Conservation (phyloP, 257 asterid genomes). For the Vinca minor region DNA sequence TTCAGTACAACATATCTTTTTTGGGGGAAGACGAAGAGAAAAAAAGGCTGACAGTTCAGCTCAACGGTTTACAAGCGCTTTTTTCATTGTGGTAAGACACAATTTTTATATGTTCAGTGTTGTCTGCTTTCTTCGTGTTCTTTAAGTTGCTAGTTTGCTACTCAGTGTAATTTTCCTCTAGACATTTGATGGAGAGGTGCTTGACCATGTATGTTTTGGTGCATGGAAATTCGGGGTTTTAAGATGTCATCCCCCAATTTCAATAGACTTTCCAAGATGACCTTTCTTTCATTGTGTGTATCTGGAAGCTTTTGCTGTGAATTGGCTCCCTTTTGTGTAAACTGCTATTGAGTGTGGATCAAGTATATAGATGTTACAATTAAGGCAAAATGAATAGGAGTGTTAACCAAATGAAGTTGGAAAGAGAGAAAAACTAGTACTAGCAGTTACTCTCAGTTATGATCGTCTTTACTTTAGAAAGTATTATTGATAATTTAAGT, state of each 20-base stretch:
- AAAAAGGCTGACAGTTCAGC: constrained; percentile 22
- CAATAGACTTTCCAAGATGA: neutral
- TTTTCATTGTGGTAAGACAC: constrained; percentile 21
- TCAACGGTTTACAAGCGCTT: constrained; percentile 10
- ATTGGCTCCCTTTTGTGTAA: neutral
- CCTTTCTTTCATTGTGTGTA: neutral
- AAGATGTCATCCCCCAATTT: neutral
- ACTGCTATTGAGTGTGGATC: neutral
- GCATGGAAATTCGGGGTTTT: neutral
- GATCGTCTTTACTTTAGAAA: neutral
- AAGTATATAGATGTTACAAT: neutral
- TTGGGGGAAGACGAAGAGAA: constrained; percentile 23
- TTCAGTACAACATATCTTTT: constrained; percentile 18
- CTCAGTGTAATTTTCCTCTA: neutral
- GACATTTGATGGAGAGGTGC: neutral
- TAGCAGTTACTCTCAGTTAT: neutral
- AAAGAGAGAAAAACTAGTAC: neutral
- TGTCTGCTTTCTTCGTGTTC: constrained; percentile 1
- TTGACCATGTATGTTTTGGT: neutral
- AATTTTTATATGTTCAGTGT: constrained; percentile 4
- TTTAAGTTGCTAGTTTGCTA: constrained; percentile 1
- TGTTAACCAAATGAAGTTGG: neutral
- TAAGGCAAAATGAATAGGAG: neutral
- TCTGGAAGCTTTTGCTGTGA: neutral
- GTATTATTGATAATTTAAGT: neutral